A percentile compares a stretch with the other conserved stretches of the same genome.
Evolutionary conservation across 352 stramenopile genomes (phyloP).

Genomic region (Globisporangium barbulae): DNA sequence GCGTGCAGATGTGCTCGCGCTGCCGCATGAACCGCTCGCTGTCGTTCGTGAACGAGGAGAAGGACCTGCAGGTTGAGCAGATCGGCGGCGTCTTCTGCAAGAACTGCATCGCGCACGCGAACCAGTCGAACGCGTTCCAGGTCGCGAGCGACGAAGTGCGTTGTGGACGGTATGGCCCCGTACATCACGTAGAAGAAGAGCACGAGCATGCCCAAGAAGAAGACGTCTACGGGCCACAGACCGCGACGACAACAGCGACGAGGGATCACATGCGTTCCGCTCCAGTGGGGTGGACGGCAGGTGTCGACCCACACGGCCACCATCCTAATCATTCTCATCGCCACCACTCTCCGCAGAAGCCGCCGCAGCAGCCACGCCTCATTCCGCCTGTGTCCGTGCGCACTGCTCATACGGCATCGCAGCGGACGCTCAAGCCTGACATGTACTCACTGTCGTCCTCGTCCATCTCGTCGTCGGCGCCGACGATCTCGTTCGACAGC

Average conservation of each 20-base stretch:
- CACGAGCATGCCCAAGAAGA: background rate
- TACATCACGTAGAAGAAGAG: background rate
- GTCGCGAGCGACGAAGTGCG: constrained; percentile 24
- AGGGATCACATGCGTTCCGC: background rate
- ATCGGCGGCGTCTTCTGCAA: constrained; percentile 29
- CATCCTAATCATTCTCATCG: constrained; percentile 1
- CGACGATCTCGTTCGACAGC: constrained; percentile 8
- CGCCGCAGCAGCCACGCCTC: background rate
- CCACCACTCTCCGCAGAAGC: constrained; percentile 9
- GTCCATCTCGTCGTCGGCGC: background rate
- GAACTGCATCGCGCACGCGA: constrained; percentile 26
- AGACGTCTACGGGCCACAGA: background rate
- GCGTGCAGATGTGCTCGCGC: constrained; percentile 25
- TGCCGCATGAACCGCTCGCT: constrained; percentile 28
- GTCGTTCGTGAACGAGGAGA: constrained; percentile 19
- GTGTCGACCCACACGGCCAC: background rate
- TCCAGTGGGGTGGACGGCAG: background rate
- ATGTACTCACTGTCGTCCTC: background rate
- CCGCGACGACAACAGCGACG: background rate
- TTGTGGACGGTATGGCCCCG: constrained; percentile 12
- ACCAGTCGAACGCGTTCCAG: constrained; percentile 16
- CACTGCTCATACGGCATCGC: background rate
- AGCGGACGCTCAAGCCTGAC: constrained; percentile 4
- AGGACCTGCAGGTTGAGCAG: constrained; percentile 17
- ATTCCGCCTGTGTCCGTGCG: background rate